A percentile compares a stretch with the other conserved stretches of the same genome.
Evolutionary conservation across 495 filamentous ascomycete genomes (phyloP).

Genomic region (Tuber microsphaerosporum): DNA sequence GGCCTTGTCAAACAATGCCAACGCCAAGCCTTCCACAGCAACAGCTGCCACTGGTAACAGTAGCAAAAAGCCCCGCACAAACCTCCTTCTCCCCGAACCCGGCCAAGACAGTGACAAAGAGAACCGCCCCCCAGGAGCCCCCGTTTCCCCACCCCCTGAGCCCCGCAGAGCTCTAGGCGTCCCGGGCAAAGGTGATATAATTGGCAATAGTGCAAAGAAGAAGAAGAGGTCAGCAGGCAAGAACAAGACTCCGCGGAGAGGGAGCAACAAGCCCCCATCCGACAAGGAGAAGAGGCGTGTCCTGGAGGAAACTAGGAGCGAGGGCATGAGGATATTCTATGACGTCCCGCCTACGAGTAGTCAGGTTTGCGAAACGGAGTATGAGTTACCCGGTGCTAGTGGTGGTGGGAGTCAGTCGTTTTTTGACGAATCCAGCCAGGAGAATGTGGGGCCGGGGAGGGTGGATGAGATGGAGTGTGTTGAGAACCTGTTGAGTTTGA

Average conservation of each 20-base stretch:
- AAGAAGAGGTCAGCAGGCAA: background rate
- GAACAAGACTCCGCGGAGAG: slow-evolving; percentile 13
- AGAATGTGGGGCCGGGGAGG: slow-evolving; percentile 10
- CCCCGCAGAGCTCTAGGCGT: slow-evolving; percentile 19
- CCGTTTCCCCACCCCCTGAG: slow-evolving; percentile 36
- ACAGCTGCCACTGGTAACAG: background rate
- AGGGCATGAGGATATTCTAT: slow-evolving; percentile 8
- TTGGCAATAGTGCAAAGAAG: slow-evolving; percentile 7
- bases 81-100: slow-evolving; percentile 16
- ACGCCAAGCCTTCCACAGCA: background rate
- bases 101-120: slow-evolving; percentile 39
- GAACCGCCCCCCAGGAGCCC: slow-evolving; percentile 36
- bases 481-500: slow-evolving; percentile 38
- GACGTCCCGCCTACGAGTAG: slow-evolving; percentile 10
- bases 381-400: background rate
- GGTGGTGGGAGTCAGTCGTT: slow-evolving; percentile 16
- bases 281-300: slow-evolving; percentile 12
- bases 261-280: background rate
- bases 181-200: slow-evolving; percentile 22
- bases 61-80: background rate
- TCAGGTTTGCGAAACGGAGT: slow-evolving; percentile 16
- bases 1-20: background rate
- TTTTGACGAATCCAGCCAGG: slow-evolving; percentile 21
- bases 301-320: slow-evolving; percentile 12
- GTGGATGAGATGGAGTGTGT: slow-evolving; percentile 41